phyloP scores from a whole-genome alignment of 2,329 filamentous ascomycete genomes.

The Bertia moriformis region DNA sequence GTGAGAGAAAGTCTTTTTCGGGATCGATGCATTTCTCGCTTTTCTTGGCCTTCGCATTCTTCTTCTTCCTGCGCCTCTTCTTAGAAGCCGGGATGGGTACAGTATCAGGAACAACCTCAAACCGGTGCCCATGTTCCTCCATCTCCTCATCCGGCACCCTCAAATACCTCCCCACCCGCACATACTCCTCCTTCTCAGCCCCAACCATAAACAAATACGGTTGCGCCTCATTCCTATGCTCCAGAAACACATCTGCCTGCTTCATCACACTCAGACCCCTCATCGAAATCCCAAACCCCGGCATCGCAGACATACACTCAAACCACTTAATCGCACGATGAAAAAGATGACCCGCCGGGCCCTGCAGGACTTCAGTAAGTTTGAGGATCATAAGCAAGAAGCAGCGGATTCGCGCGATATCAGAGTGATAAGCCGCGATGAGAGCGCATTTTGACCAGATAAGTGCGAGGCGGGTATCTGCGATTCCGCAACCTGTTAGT shows the following conservation, averaged over 20 bases:
- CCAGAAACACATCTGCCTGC: background rate
- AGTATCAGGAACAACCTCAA: too few relatives aligned
- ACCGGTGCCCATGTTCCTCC: too few relatives aligned
- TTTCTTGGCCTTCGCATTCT: background rate
- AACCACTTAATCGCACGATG: background rate
- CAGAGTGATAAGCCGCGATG: background rate
- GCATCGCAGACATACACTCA: background rate
- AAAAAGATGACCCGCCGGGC: background rate
- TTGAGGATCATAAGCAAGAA: background rate
- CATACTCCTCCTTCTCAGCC: background rate
- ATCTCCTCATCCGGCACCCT: background rate
- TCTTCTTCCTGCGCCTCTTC: background rate
- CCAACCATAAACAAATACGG: background rate
- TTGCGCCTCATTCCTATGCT: background rate
- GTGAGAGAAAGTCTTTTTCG: background rate
- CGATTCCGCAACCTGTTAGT: background rate
- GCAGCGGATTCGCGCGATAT: background rate
- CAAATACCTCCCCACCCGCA: background rate
- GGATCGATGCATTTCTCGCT: background rate
- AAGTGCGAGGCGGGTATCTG: background rate
- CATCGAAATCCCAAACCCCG: background rate
- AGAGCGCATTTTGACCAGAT: background rate
- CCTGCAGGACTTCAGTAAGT: background rate
- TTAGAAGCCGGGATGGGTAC: background rate
- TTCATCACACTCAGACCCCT: background rate